Conservation (phyloP, 202 grass and related monocot species). For the Panicum hallii region DNA sequence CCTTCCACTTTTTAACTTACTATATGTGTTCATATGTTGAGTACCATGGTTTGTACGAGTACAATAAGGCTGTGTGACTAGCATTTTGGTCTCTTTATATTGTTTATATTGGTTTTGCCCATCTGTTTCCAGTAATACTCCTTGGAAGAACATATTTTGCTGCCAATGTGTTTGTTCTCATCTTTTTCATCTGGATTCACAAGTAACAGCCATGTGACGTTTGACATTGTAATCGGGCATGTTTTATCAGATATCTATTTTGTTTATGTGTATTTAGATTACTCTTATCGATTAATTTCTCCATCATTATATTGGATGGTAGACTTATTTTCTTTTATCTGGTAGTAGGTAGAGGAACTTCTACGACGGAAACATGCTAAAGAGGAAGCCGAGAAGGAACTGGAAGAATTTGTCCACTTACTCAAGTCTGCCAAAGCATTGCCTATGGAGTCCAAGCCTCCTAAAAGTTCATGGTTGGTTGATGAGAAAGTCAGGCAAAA, state of each 20-base stretch:
- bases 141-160: neutral
- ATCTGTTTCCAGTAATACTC: neutral
- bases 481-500: slow-evolving; percentile 79
- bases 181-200: slow-evolving; percentile 14
- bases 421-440: slow-evolving; percentile 78
- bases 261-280: slow-evolving; percentile 23
- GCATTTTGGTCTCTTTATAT: slow-evolving; percentile 12
- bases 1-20: neutral
- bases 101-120: slow-evolving; percentile 12
- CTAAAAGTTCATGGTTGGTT: slow-evolving; percentile 76
- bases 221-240: slow-evolving; percentile 16
- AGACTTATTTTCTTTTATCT: slow-evolving; percentile 56
- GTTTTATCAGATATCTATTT: slow-evolving; percentile 15
- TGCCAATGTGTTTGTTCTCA: neutral
- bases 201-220: slow-evolving; percentile 19
- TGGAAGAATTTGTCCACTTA: slow-evolving; percentile 84
- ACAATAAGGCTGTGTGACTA: neutral
- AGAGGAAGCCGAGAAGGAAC: slow-evolving; percentile 78
- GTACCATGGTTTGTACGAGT: slow-evolving; percentile 7
- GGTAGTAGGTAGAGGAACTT: slow-evolving; percentile 96
- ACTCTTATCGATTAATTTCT: slow-evolving; percentile 15
- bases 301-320: slow-evolving; percentile 30
- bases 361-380: slow-evolving; percentile 75
- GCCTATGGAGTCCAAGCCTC: slow-evolving; percentile 71
- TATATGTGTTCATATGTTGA: neutral